Evolutionary conservation across 2,329 filamentous ascomycete genomes (phyloP).

Genomic region (Colletotrichum abscissum): DNA sequence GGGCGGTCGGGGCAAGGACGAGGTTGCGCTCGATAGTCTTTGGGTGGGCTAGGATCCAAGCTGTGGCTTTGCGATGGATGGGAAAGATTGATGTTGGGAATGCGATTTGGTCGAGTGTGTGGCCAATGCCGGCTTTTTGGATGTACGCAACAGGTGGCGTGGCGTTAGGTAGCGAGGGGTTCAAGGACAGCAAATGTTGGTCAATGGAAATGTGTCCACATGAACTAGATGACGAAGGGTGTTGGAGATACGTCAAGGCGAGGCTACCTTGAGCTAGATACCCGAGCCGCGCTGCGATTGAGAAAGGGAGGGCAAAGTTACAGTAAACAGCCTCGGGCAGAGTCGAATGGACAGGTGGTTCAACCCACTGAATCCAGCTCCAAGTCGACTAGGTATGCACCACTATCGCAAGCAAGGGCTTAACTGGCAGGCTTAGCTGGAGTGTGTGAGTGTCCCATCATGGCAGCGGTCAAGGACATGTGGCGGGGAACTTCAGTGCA

Average conservation of each 20-base stretch:
- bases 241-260: not conserved
- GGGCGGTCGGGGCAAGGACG: constrained; percentile 28
- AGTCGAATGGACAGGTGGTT: constrained; percentile 32
- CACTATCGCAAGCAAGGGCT: constrained; percentile 12
- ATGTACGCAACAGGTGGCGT: constrained; percentile 22
- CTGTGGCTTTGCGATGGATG: constrained; percentile 35
- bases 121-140: constrained; percentile 13
- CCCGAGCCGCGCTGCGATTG: constrained; percentile 18
- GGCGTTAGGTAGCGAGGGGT: constrained; percentile 30
- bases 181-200: constrained; percentile 12
- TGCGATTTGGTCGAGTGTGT: constrained; percentile 1
- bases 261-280: constrained; percentile 16
- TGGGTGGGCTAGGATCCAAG: not conserved
- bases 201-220: constrained; percentile 33
- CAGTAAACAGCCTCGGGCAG: constrained; percentile 17
- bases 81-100: constrained; percentile 20
- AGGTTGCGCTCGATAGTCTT: constrained; percentile 1
- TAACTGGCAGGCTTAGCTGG: constrained; percentile 2
- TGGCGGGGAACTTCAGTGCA: not conserved
- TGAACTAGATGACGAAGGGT: constrained; percentile 7
- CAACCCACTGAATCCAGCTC: constrained; percentile 21
- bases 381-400: constrained; percentile 9
- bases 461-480: not conserved
- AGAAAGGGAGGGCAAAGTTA: constrained; percentile 1
- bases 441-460: not conserved